phyloP scores from a whole-genome alignment of 2,329 filamentous ascomycete species.

The Alternaria dauci region DNA sequence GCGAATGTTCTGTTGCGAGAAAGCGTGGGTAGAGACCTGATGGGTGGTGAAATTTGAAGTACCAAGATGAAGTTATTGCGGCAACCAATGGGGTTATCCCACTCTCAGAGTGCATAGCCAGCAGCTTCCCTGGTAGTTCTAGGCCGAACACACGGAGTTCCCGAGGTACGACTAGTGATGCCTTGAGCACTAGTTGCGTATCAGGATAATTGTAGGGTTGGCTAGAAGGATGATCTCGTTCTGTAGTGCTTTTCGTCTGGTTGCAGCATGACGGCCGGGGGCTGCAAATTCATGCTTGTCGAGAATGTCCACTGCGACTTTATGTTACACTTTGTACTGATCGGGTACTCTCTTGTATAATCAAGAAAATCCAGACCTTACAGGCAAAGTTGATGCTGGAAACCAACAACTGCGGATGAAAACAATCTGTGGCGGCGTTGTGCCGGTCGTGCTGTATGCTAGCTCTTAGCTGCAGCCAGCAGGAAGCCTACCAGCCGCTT shows the following conservation, averaged over 20 bases:
- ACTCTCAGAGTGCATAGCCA: background rate
- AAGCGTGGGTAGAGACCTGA: background rate
- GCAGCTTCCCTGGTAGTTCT: background rate
- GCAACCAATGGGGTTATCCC: background rate
- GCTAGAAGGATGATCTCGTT: background rate
- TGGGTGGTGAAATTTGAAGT: background rate
- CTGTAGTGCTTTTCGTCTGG: background rate
- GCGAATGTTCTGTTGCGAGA: background rate
- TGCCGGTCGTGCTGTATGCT: constrained; percentile 5
- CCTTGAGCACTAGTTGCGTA: background rate
- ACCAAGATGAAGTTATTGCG: background rate
- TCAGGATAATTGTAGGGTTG: background rate
- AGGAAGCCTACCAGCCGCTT: constrained; percentile 5
- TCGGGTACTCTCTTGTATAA: background rate
- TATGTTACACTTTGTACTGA: background rate
- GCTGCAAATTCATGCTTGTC: background rate
- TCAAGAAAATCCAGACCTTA: background rate
- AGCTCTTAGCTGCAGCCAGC: constrained; percentile 13
- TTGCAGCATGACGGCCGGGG: background rate
- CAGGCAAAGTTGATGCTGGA: background rate
- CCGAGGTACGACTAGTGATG: background rate
- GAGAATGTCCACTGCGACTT: background rate
- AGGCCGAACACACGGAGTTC: constrained; percentile 2
- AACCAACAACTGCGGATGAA: background rate
- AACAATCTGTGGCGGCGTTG: background rate